A percentile compares a stretch with the other conserved stretches of the same genome.
phyloP scores from a whole-genome alignment of 2,329 filamentous ascomycete species.

The Exophiala sp. region DNA sequence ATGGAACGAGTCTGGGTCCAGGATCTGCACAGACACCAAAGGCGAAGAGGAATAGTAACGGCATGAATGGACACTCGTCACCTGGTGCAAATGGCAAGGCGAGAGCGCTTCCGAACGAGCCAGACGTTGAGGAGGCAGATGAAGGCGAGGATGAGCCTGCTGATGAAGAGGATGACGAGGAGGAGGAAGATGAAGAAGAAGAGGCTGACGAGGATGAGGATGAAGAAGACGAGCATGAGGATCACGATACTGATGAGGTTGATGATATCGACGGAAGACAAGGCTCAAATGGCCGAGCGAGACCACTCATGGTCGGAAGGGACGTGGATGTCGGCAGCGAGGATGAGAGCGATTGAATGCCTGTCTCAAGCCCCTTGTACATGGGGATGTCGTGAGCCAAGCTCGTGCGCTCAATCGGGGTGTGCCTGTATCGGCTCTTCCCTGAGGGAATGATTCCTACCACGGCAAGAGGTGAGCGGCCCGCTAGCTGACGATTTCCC shows the following conservation, averaged over 20 bases:
- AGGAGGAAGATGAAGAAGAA: conserved; percentile 28
- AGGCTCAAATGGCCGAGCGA: background rate
- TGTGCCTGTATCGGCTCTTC: too few species aligned
- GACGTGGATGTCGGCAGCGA: conserved; percentile 26
- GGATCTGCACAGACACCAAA: conserved; percentile 6
- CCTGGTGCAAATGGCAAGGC: conserved; percentile 20
- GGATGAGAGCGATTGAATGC: conserved; percentile 25
- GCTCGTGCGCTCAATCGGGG: too few species aligned
- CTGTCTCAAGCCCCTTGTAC: too few species aligned
- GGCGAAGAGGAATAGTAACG: conserved; percentile 20
- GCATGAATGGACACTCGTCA: background rate
- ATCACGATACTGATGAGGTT: conserved; percentile 26
- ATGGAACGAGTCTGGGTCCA: conserved; percentile 14
- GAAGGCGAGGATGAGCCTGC: conserved; percentile 29
- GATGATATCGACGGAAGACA: conserved; percentile 29
- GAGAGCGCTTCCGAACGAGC: conserved; percentile 23
- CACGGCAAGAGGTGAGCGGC: too few species aligned
- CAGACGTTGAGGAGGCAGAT: conserved; percentile 26
- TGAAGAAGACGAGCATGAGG: conserved; percentile 20
- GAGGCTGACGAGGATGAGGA: conserved; percentile 22
- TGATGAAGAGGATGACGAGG: conserved; percentile 29
- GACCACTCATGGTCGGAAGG: conserved; percentile 23
- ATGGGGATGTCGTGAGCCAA: too few species aligned
- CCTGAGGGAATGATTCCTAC: too few species aligned
- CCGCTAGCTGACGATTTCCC: too few species aligned